These are phyloP conservation scores for Dryadomyces quercivorus DNA, from an alignment of 2,329 filamentous ascomycete genomes.

Conservation along the genomic window DNA sequence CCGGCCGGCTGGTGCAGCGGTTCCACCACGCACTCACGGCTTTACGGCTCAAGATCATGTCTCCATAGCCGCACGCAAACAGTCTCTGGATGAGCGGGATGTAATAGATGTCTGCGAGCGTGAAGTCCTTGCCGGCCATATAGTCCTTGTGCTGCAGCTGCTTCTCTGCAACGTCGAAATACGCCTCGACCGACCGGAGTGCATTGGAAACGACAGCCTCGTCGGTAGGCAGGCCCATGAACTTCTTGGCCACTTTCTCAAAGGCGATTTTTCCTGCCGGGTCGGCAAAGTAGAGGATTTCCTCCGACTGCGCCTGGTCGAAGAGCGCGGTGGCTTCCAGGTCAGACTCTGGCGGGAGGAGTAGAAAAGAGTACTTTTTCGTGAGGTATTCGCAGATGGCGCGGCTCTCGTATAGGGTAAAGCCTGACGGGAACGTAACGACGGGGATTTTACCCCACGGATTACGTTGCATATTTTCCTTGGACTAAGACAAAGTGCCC, in stretches of 20 bases:
- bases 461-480: constrained; percentile 24
- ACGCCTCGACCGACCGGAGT: constrained; percentile 23
- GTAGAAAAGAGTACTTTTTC: constrained; percentile 30
- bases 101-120: constrained; percentile 33
- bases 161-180: constrained; percentile 29
- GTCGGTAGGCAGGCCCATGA: constrained; percentile 28
- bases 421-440: constrained; percentile 25
- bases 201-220: constrained; percentile 26
- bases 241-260: constrained; percentile 31
- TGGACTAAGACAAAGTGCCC: too few relatives aligned
- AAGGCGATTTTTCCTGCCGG: constrained; percentile 29
- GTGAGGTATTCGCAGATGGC: constrained; percentile 34
- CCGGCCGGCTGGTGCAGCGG: constrained; percentile 23
- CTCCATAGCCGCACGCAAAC: constrained; percentile 25
- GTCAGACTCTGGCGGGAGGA: constrained; percentile 26
- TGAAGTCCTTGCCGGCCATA: constrained; percentile 31
- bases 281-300: constrained; percentile 30
- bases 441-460: constrained; percentile 29
- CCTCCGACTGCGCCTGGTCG: constrained; percentile 28
- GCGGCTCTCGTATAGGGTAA: constrained; percentile 33
- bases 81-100: constrained; percentile 30
- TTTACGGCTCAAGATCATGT: constrained; percentile 22
- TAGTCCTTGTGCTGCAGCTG: constrained; percentile 26
- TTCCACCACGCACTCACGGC: constrained; percentile 29
- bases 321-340: constrained; percentile 27